Evolutionary conservation across 2,329 filamentous ascomycete species (phyloP), one percentile per base, ranked within the genome.

Genomic region (Penicillium concentricum): DNA sequence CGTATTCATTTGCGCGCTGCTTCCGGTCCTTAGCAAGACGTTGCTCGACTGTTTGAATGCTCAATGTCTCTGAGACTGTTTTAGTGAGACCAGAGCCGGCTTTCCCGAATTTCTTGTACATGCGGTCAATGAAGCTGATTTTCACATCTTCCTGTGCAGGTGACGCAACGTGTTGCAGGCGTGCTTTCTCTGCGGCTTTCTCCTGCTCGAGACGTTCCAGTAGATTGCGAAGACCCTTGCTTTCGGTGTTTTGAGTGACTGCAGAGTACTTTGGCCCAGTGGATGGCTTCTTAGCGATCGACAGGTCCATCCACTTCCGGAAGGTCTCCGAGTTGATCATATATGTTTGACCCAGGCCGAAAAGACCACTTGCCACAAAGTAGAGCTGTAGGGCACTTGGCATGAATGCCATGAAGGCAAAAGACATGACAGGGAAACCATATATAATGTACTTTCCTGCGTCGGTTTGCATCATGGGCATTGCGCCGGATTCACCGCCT

Each of bases 351-450:
- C 67, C 37, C 18, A 75, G 45, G 10, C 68, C 72, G 38, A 77
- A 66, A 0, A 72, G 4, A 57, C 76, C 74, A 4, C 72, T 74
- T 13, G 70, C 63, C 51, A 82, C 71, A 74, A 91, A 89, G 75
- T 84, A 88, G 30, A 89, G 67, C 67, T 88, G 86, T 2, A 89
- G 71, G 20, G 78, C 79, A 24, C 82, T 80, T 0, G 85, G 81
- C 69, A 82, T 81, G 59, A 74, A 82, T 13, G 75, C 65, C 51
- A 85, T 86, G 67, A 89, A 76, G 5, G 75, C 2, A 30, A 84
- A 73, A 8, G 83, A 78, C 2, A 87, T 34, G 7, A 71, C 60
- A 2, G 87, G 86, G 30, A 90, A 63, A 39, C 75, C 71, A 39
- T 75, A 70, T 15, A 72, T 60, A 34, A 82, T 55, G 2, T 70